These are phyloP conservation scores for Ilex aquifolium DNA, from an alignment of 257 asterid species.

Conservation along the genomic window DNA sequence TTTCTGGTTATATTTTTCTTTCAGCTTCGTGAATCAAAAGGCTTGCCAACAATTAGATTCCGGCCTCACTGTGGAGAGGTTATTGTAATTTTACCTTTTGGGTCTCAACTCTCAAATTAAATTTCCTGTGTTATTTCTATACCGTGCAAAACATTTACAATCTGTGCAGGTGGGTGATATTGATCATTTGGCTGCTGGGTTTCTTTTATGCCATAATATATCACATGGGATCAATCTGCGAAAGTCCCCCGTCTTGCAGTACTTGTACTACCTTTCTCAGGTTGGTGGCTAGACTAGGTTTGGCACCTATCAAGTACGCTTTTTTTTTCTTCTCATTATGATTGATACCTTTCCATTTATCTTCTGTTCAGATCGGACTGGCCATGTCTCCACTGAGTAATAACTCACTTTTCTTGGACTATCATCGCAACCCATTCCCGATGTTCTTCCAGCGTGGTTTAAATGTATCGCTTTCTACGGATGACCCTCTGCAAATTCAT, in stretches of 20 bases:
- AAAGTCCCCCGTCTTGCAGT: slow-evolving; percentile 84
- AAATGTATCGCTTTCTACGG: slow-evolving; percentile 79
- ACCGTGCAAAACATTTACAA: not conserved
- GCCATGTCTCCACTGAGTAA: slow-evolving; percentile 98
- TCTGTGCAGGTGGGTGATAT: slow-evolving; percentile 88
- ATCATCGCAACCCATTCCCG: slow-evolving; percentile 83
- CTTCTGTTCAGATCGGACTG: slow-evolving; percentile 66
- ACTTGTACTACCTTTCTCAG: slow-evolving; percentile 95
- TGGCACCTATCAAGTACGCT: not conserved
- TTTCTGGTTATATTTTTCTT: slow-evolving; percentile 12
- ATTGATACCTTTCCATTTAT: not conserved
- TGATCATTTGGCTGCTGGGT: slow-evolving; percentile 97
- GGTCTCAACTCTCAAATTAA: not conserved
- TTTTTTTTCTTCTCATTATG: not conserved
- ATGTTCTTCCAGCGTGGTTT: slow-evolving; percentile 92
- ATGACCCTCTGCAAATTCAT: slow-evolving; percentile 93
- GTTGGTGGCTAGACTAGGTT: slow-evolving; percentile 32
- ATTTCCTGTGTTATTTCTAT: not conserved
- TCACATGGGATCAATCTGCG: slow-evolving; percentile 92
- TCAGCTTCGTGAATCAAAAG: slow-evolving; percentile 95
- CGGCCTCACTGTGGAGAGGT: slow-evolving; percentile 99
- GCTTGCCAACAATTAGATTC: slow-evolving; percentile 75
- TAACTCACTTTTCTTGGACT: slow-evolving; percentile 89
- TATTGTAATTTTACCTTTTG: slow-evolving; percentile 24
- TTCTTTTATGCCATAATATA: slow-evolving; percentile 81